phyloP scores from a whole-genome alignment of 129 eudicot genomes.

The Flaveria ramosissima region DNA sequence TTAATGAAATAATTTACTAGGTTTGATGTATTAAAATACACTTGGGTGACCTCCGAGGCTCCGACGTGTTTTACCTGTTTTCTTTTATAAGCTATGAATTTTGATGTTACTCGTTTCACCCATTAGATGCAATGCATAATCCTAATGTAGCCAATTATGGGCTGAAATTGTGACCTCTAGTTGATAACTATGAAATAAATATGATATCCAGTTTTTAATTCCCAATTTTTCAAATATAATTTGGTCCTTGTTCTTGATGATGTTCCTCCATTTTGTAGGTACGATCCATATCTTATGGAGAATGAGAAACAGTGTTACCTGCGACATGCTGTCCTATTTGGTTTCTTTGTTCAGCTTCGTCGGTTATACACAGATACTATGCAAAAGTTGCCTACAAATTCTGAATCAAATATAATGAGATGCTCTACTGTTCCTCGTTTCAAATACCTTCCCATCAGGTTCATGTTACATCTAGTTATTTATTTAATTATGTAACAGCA shows the following conservation, averaged over 20 bases:
- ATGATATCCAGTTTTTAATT: background rate
- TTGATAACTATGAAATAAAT: background rate
- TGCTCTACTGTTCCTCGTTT: slow-evolving; percentile 95
- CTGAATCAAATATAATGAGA: slow-evolving; percentile 92
- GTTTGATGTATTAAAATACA: background rate
- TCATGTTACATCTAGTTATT: background rate
- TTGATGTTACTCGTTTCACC: background rate
- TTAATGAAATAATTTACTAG: background rate
- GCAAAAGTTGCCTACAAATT: slow-evolving; percentile 75
- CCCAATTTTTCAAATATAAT: background rate
- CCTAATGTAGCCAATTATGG: background rate
- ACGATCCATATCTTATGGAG: slow-evolving; percentile 94
- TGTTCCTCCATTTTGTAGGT: slow-evolving; percentile 37
- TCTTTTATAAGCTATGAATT: background rate
- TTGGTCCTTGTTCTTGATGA: background rate
- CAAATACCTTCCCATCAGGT: slow-evolving; percentile 98
- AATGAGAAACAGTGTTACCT: slow-evolving; percentile 87
- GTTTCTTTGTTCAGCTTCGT: slow-evolving; percentile 92
- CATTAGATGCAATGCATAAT: background rate
- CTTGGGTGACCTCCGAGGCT: background rate
- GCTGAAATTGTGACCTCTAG: background rate
- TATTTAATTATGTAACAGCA: background rate
- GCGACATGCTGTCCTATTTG: slow-evolving; percentile 86
- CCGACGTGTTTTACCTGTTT: background rate
- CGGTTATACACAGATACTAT: slow-evolving; percentile 72